Conservation (phyloP, 129 eudicot genomes). For the Pulicaria dysenterica region DNA sequence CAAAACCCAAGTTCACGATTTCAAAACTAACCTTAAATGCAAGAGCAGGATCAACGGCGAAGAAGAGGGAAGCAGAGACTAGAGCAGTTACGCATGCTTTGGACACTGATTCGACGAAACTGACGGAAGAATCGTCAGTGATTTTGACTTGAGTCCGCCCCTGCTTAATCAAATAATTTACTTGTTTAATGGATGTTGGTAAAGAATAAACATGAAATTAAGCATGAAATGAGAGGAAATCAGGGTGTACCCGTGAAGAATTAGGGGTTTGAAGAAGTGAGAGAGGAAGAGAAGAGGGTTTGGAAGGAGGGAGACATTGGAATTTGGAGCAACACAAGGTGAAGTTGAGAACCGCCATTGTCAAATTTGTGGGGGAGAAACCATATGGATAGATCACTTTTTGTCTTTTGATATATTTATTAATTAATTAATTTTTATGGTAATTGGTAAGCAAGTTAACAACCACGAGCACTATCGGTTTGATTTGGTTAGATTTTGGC, state of each 20-base stretch:
- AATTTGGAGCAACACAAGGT: slow-evolving; percentile 49
- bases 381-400: slow-evolving; percentile 26
- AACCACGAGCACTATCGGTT: too few relatives aligned
- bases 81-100: slow-evolving; percentile 68
- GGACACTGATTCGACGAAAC: slow-evolving; percentile 52
- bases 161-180: slow-evolving; percentile 19
- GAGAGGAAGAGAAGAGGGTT: slow-evolving; percentile 24
- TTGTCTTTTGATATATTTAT: background rate
- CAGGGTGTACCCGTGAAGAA: slow-evolving; percentile 22
- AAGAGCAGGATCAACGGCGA: slow-evolving; percentile 83
- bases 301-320: slow-evolving; percentile 35
- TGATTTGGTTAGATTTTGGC: too few relatives aligned
- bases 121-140: slow-evolving; percentile 21
- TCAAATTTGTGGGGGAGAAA: slow-evolving; percentile 33
- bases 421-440: background rate
- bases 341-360: slow-evolving; percentile 79
- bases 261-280: slow-evolving; percentile 25
- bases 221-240: background rate
- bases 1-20: slow-evolving; percentile 6
- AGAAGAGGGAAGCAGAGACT: slow-evolving; percentile 82
- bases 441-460: too few relatives aligned
- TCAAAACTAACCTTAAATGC: slow-evolving; percentile 69
- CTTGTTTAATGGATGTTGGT: background rate
- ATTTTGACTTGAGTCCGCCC: slow-evolving; percentile 26
- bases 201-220: slow-evolving; percentile 12